These are phyloP conservation scores for Cladorrhinum sp. DNA, from an alignment of 2,329 filamentous ascomycete species.

Conservation along the genomic window DNA sequence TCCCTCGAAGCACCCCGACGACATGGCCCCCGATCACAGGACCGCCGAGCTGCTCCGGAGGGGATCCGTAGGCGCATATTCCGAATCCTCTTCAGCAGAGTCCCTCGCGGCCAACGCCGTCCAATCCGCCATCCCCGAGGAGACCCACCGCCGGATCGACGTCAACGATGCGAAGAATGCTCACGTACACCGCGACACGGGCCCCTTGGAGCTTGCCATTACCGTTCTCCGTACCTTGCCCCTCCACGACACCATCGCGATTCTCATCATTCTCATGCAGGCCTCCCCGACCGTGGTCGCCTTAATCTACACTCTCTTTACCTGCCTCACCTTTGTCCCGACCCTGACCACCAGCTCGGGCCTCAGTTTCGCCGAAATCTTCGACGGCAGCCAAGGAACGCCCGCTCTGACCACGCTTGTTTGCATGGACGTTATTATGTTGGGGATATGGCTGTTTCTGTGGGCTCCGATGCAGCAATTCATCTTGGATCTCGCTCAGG, in stretches of 20 bases:
- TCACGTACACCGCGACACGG: conserved; percentile 66
- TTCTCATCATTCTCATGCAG: conserved; percentile 92
- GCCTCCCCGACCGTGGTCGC: conserved; percentile 85
- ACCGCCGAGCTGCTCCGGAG: conserved; percentile 43
- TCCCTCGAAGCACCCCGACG: conserved; percentile 35
- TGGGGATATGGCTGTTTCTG: conserved; percentile 82
- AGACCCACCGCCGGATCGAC: conserved; percentile 62
- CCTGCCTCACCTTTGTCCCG: conserved; percentile 87
- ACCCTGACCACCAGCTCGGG: conserved; percentile 75
- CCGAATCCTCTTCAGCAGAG: conserved; percentile 55
- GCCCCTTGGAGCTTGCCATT: conserved; percentile 71
- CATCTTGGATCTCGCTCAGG: conserved; percentile 84
- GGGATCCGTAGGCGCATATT: conserved; percentile 50
- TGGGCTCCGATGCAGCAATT: conserved; percentile 86
- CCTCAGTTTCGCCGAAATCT: conserved; percentile 83
- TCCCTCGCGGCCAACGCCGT: conserved; percentile 39
- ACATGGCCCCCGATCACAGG: conserved; percentile 41
- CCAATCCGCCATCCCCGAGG: conserved; percentile 35
- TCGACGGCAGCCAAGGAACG: conserved; percentile 81
- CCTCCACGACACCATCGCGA: conserved; percentile 91
- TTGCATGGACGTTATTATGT: conserved; percentile 77
- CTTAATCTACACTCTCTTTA: conserved; percentile 87
- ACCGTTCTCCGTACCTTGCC: conserved; percentile 89
- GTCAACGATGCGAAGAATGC: conserved; percentile 66
- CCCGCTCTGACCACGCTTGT: conserved; percentile 82